Evolutionary conservation across 2,329 filamentous ascomycete species (phyloP).

Genomic region (Amauroascus niger): DNA sequence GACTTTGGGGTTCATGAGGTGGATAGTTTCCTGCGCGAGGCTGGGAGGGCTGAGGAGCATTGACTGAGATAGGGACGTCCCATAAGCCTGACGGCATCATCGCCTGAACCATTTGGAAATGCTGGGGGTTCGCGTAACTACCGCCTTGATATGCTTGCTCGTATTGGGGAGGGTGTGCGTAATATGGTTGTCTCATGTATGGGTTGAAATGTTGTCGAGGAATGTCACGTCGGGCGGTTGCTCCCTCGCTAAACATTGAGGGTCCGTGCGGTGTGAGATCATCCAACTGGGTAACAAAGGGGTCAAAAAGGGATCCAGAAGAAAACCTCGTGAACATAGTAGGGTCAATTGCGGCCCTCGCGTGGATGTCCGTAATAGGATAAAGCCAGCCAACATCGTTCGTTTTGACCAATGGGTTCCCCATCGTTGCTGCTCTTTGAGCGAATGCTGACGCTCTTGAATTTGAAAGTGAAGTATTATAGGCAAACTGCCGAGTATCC

Average conservation of each 20-base stretch:
- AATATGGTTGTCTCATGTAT: not conserved
- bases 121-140: not conserved
- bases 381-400: not conserved
- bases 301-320: not conserved
- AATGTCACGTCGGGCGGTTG: not conserved
- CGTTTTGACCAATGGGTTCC: not conserved
- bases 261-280: not conserved
- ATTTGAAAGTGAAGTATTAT: not conserved
- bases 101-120: slow-evolving; percentile 1
- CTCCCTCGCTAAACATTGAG: not conserved
- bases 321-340: not conserved
- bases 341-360: not conserved
- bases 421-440: not conserved
- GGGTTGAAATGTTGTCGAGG: not conserved
- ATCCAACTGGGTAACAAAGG: slow-evolving; percentile 4
- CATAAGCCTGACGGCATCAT: not conserved
- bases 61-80: slow-evolving; percentile 1
- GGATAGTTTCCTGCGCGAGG: not conserved
- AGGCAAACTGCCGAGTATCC: not conserved
- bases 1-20: not conserved
- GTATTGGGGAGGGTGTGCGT: not conserved
- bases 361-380: not conserved
- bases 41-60: not conserved
- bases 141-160: not conserved
- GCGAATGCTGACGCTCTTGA: not conserved